phyloP scores from a whole-genome alignment of 2,329 filamentous ascomycete species.

The Aspergillus sp. region DNA sequence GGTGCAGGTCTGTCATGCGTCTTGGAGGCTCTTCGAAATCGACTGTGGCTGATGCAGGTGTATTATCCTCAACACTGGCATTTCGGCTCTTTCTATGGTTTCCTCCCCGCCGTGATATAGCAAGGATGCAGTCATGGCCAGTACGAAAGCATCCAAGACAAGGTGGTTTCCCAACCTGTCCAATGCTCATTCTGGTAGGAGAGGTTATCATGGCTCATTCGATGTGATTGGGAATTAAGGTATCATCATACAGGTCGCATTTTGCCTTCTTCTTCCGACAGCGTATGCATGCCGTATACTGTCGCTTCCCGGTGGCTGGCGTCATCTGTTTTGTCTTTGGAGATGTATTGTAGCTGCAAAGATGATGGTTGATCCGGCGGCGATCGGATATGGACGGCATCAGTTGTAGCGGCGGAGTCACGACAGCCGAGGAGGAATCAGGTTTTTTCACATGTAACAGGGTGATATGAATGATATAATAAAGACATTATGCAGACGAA shows the following conservation, averaged over 20 bases:
- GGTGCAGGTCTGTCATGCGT: not conserved
- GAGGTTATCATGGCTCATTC: not conserved
- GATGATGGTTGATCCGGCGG: too few relatives aligned
- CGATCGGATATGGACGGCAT: too few relatives aligned
- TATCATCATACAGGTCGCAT: slow-evolving; percentile 8
- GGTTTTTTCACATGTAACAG: too few relatives aligned
- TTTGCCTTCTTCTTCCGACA: slow-evolving; percentile 5
- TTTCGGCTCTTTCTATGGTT: slow-evolving; percentile 1
- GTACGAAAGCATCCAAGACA: slow-evolving; percentile 2
- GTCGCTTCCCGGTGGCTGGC: not conserved
- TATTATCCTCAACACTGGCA: not conserved
- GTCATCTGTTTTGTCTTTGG: not conserved
- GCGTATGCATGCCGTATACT: not conserved
- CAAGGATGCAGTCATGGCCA: slow-evolving; percentile 2
- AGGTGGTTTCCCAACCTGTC: not conserved
- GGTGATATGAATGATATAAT: too few relatives aligned
- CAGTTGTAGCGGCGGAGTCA: too few relatives aligned
- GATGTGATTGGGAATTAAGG: not conserved
- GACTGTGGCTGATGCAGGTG: not conserved
- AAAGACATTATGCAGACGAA: too few relatives aligned
- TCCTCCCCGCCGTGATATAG: slow-evolving; percentile 6
- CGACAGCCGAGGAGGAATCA: too few relatives aligned
- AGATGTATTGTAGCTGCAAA: too few relatives aligned
- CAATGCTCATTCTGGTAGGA: not conserved
- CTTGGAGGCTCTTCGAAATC: not conserved